Base-by-base conservation (phyloP, 208 protist genomes). In the Novymonas esmeraldas region DNA sequence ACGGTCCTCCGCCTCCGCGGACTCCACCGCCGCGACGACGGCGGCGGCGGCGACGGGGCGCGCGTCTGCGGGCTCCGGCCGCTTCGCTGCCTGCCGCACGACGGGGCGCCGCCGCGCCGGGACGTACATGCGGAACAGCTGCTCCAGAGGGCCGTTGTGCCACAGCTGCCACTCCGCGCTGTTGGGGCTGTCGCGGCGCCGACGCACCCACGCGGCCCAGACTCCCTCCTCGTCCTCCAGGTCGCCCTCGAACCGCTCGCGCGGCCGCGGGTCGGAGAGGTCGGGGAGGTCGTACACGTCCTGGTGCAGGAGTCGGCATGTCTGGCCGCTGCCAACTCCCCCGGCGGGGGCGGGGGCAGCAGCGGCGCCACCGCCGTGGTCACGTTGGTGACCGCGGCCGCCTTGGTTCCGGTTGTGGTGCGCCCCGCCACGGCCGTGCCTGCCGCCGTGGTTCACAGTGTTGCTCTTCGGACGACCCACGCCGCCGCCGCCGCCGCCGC, bases 101-200 rank as follows among this genome's bases (percentile, higher is more conserved):
- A 46, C 29, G 11, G 81, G 81, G 6, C 72, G 78, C 2, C 48
- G 63, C 4, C 56, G 42, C 9, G 71, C 76, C 0, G 83, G 86
- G 0, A 83, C 76, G 63, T 85, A 92, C 29, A 54, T 44, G 28
- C 89, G 57, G 51, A 94, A 76, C 29, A 94, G 44, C n/a, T 64
- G 66, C 46, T 71, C 42, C 22, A 92, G 48, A 4, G 85, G 70
- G 0, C 89, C 89, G 51, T 95, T 92, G 66, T 95, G 75, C 82
- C 81, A 92, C 72, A 95, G 57, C 68, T 95, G 85, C 85, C 86
- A 92, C 81, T 95, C 85, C 28, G 86, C 89, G 33, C 73, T 83
- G 64, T 92, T 95, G 11, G 79, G 78, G 72, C 85, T 92, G 68
- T 85, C 75, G 26, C 68, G 71, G n/a, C 79, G 77, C 54, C 68